A percentile compares a stretch with the other conserved stretches of the same genome.
phyloP scores from a whole-genome alignment of 202 grass and related monocot genomes.

The Brachypodium distachyon region DNA sequence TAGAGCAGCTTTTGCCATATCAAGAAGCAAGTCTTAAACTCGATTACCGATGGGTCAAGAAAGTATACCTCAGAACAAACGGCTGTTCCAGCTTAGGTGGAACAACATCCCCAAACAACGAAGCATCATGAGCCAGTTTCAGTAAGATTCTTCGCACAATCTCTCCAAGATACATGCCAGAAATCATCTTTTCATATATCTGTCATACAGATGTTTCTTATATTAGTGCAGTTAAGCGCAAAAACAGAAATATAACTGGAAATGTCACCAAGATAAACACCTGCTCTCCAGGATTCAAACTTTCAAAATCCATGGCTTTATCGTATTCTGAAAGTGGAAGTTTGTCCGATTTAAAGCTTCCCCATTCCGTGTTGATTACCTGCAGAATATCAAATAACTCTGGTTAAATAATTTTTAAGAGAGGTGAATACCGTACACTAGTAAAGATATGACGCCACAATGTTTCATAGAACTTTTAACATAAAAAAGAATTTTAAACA shows the following conservation, averaged over 20 bases:
- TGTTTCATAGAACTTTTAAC: background rate
- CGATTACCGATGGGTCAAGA: background rate
- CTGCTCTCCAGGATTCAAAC: slow-evolving; percentile 83
- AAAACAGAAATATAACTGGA: background rate
- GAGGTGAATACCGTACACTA: background rate
- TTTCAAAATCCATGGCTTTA: slow-evolving; percentile 66
- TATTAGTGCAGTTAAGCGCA: background rate
- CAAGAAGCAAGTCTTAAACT: background rate
- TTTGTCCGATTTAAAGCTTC: slow-evolving; percentile 68
- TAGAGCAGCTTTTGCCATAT: background rate
- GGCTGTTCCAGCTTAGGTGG: slow-evolving; percentile 60
- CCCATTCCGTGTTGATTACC: slow-evolving; percentile 93
- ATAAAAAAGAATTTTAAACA: slow-evolving; percentile 1
- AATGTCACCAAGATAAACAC: slow-evolving; percentile 5
- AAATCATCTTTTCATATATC: slow-evolving; percentile 89
- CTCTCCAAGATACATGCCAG: slow-evolving; percentile 81
- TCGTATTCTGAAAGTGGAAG: slow-evolving; percentile 79
- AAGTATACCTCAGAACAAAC: slow-evolving; percentile 66
- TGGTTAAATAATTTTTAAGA: background rate
- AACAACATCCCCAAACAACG: slow-evolving; percentile 70
- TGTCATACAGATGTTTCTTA: slow-evolving; percentile 15
- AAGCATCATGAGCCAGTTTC: slow-evolving; percentile 50
- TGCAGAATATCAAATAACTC: slow-evolving; percentile 15
- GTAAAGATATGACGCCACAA: background rate
- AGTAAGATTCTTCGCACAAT: slow-evolving; percentile 71